Evolutionary conservation across 352 stramenopile species (phyloP), one percentile per base, ranked within the genome.

Genomic region (Pythium sukuiense): DNA sequence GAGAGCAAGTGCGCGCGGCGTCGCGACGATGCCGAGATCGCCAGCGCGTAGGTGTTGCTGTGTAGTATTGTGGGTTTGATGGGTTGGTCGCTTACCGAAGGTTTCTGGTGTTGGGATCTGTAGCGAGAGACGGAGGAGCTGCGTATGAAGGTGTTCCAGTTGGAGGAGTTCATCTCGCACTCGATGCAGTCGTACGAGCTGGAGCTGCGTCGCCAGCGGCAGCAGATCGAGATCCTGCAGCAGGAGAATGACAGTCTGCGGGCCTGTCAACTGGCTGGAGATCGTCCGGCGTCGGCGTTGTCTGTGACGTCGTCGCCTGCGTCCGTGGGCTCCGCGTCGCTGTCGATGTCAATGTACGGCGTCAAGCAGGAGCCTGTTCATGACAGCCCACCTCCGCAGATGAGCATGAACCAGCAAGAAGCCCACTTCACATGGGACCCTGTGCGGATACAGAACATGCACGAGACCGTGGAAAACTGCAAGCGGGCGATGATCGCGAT

Each of bases 41-140:
- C 5, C 81, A 89, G 48, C 71, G 81, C 18, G 70, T 79, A 69
- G 16, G 72, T 68, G n/a, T 50, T 59, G 30, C 29, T 14, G 53
- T 18, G 20, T 29, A 1, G 39, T 33, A 6, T 32, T n/a, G 6
- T n/a, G 8, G 5, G 20, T 37, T 58, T n/a, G n/a, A 58, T 62
- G 29, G 37, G 30, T 61, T 20, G 53, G 6, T 37, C 32, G 35
- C 2, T 3, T 16, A 41, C 8, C 35, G n/a, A n/a, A n/a, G n/a
- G n/a, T n/a, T n/a, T n/a, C n/a, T n/a, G n/a, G n/a, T 41, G 35
- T 16, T 14, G 8, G 35, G 2, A 41, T 41, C 12, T 57, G 35
- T 33, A 79, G 49, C 83, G 82, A 56, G 81, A 89, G 69, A 89
- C 81, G 1, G 81, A 89, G 49, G 81, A 89, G 52, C 74, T 89